Conservation (phyloP, 2,329 filamentous ascomycete species). For the Aspergillus pseudoviridinutans region DNA sequence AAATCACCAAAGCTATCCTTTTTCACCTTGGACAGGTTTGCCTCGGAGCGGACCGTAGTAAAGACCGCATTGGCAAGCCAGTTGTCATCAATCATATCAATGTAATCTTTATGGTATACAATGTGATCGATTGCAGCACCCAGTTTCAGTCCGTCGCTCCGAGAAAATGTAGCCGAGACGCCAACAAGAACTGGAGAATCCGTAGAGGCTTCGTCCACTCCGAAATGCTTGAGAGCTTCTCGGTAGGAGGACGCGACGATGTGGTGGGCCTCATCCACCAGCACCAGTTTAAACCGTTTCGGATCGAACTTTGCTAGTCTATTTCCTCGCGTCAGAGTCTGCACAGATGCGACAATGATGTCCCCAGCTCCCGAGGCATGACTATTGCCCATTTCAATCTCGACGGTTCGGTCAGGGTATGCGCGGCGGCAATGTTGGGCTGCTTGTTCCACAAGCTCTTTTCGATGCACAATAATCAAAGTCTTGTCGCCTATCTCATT, state of each 20-base stretch:
- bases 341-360: constrained; percentile 88
- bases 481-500: constrained; percentile 65
- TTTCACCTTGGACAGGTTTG: constrained; percentile 70
- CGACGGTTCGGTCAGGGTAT: constrained; percentile 76
- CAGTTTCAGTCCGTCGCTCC: constrained; percentile 78
- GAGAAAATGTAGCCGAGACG: constrained; percentile 76
- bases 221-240: constrained; percentile 71
- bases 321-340: constrained; percentile 72
- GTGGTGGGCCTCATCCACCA: constrained; percentile 96
- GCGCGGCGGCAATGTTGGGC: constrained; percentile 74
- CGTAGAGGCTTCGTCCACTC: constrained; percentile 52
- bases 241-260: constrained; percentile 84
- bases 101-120: constrained; percentile 85
- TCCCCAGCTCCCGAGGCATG: constrained; percentile 78
- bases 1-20: constrained; percentile 71
- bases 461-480: constrained; percentile 84
- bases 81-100: constrained; percentile 80
- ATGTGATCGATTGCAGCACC: constrained; percentile 89
- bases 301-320: constrained; percentile 82
- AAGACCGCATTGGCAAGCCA: constrained; percentile 93
- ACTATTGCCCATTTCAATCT: constrained; percentile 83
- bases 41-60: constrained; percentile 81
- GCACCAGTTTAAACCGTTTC: constrained; percentile 73
- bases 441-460: constrained; percentile 92
- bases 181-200: constrained; percentile 70